A percentile compares a stretch with the other conserved stretches of the same genome.
Conservation (phyloP, 495 filamentous ascomycete genomes). For the Penicillium lividum region DNA sequence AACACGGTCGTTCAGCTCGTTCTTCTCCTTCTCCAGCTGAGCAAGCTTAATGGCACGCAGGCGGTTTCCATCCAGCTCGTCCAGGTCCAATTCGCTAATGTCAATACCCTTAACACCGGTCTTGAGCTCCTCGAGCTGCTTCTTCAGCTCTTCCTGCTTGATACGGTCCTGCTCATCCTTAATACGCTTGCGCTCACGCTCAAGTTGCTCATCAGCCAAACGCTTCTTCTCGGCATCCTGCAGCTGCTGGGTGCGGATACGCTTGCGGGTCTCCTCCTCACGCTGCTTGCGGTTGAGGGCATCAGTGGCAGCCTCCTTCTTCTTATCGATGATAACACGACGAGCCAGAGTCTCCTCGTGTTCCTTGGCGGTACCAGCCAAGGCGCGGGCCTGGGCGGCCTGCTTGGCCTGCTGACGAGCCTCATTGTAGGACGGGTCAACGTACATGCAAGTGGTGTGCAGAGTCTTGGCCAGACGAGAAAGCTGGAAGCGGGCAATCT, state of each 20-base stretch:
- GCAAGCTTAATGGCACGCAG: slow-evolving; percentile 92
- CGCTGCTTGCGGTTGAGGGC: slow-evolving; percentile 83
- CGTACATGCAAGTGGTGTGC: slow-evolving; percentile 90
- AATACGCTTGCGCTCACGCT: slow-evolving; percentile 85
- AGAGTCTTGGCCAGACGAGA: slow-evolving; percentile 87
- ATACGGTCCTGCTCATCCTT: slow-evolving; percentile 89
- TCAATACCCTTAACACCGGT: slow-evolving; percentile 81
- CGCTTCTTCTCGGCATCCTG: slow-evolving; percentile 86
- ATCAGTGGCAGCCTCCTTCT: slow-evolving; percentile 89
- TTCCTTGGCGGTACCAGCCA: slow-evolving; percentile 86
- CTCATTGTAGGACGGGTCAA: slow-evolving; percentile 85
- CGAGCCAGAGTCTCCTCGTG: slow-evolving; percentile 85
- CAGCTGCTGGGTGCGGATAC: slow-evolving; percentile 77
- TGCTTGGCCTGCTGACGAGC: slow-evolving; percentile 76
- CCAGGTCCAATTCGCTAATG: slow-evolving; percentile 70
- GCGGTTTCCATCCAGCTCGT: slow-evolving; percentile 83
- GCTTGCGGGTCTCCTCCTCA: slow-evolving; percentile 85
- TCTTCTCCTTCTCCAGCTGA: slow-evolving; percentile 97
- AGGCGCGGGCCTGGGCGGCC: slow-evolving; percentile 74
- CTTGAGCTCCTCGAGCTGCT: slow-evolving; percentile 93
- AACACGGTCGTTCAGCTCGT: slow-evolving; percentile 83
- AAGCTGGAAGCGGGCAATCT: slow-evolving; percentile 95
- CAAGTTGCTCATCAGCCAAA: slow-evolving; percentile 83
- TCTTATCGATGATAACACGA: slow-evolving; percentile 89
- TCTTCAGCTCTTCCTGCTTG: slow-evolving; percentile 89